Conservation (phyloP, 805 yeast species). For the Lipomyces sp. region DNA sequence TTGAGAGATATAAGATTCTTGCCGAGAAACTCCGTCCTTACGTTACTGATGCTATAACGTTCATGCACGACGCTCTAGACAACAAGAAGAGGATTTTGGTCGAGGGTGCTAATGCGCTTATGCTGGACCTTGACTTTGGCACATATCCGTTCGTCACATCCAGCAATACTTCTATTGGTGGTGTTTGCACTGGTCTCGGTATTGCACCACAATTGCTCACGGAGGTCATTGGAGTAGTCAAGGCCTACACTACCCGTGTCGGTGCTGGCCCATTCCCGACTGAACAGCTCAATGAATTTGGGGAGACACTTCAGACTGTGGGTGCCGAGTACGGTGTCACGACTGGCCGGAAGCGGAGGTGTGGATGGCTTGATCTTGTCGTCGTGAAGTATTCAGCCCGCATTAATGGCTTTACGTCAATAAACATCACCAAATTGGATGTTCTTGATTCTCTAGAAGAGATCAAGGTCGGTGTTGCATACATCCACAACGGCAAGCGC, state of each 20-base stretch:
- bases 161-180: conserved; percentile 95
- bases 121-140: conserved; percentile 97
- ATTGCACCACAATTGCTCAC: conserved; percentile 85
- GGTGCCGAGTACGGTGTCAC: conserved; percentile 98
- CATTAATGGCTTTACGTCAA: conserved; percentile 91
- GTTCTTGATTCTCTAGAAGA: conserved; percentile 89
- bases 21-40: conserved; percentile 80
- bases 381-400: conserved; percentile 87
- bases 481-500: conserved; percentile 75
- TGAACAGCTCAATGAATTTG: conserved; percentile 86
- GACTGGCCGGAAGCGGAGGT: conserved; percentile 98
- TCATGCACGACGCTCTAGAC: conserved; percentile 73
- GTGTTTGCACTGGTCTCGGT: conserved; percentile 96
- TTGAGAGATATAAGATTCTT: conserved; percentile 73
- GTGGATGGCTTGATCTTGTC: conserved; percentile 98
- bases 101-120: conserved; percentile 98
- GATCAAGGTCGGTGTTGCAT: conserved; percentile 84
- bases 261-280: conserved; percentile 99
- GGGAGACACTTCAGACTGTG: conserved; percentile 83
- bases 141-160: conserved; percentile 98
- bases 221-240: conserved; percentile 92
- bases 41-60: conserved; percentile 88
- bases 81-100: conserved; percentile 84
- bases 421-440: conserved; percentile 94
- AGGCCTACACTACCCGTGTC: conserved; percentile 98